Percentiles rank a stretch among this genome's conserved stretches.
phyloP scores from a whole-genome alignment of 2,329 filamentous ascomycete genomes.

The Nothopassalora personata region DNA sequence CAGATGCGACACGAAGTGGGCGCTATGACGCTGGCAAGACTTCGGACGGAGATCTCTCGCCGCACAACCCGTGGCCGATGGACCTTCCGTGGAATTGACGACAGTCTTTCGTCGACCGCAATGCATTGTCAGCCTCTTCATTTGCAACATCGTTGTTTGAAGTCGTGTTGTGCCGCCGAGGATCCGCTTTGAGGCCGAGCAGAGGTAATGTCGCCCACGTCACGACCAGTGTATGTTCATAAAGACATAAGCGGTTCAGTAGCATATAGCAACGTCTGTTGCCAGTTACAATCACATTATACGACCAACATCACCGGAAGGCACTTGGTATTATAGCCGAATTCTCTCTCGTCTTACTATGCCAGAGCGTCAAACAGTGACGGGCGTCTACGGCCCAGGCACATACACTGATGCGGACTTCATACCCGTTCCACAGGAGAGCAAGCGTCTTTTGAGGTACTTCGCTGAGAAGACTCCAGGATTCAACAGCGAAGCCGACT shows the following conservation, averaged over 20 bases:
- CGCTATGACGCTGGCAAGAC: neutral
- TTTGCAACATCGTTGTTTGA: too few relatives aligned
- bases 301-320: too few relatives aligned
- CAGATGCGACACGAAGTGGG: constrained; percentile 13
- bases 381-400: constrained; percentile 37
- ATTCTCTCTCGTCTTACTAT: neutral
- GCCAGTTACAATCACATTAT: too few relatives aligned
- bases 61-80: neutral
- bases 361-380: constrained; percentile 11
- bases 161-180: too few relatives aligned
- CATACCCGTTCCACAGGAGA: constrained; percentile 36
- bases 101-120: too few relatives aligned
- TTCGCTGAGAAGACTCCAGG: constrained; percentile 37
- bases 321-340: neutral
- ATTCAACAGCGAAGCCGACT: constrained; percentile 35
- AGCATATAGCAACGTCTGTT: too few relatives aligned
- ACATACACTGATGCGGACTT: constrained; percentile 37
- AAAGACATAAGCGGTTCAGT: too few relatives aligned
- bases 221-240: too few relatives aligned
- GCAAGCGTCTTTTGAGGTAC: constrained; percentile 35
- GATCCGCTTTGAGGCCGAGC: too few relatives aligned
- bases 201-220: too few relatives aligned
- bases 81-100: neutral
- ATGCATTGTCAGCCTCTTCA: too few relatives aligned
- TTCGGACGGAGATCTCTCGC: constrained; percentile 10